A percentile compares a stretch with the other conserved stretches of the same genome.
Evolutionary conservation across 1,284 basidiomycete species (phyloP).

Genomic region (Naganishia albida): DNA sequence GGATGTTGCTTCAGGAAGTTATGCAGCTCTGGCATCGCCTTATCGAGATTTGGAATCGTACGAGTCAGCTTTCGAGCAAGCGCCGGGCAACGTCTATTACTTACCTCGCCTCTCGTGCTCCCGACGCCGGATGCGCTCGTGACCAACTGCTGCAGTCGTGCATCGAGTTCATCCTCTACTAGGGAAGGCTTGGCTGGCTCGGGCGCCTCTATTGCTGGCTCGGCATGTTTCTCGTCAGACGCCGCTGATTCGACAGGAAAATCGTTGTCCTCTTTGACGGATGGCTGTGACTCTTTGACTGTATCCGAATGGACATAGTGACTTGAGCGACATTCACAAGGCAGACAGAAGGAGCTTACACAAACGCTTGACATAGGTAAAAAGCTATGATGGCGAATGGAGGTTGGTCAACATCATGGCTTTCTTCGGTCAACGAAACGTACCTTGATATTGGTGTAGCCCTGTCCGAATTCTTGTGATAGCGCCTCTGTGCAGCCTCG

Average conservation of each 20-base stretch:
- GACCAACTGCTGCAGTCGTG: constrained; percentile 52
- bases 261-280: constrained; percentile 60
- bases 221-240: not conserved
- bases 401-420: not conserved
- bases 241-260: constrained; percentile 44
- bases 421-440: not conserved
- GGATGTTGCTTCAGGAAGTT: constrained; percentile 91
- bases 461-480: constrained; percentile 13
- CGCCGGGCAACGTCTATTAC: too few species aligned
- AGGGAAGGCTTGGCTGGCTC: constrained; percentile 14
- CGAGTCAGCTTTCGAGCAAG: too few species aligned
- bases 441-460: constrained; percentile 8
- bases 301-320: constrained; percentile 26
- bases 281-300: constrained; percentile 50
- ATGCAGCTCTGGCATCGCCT: constrained; percentile 94
- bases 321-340: constrained; percentile 65
- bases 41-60: too few species aligned
- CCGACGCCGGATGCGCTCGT: constrained; percentile 53
- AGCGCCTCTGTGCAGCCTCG: constrained; percentile 21
- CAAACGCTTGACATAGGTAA: constrained; percentile 60
- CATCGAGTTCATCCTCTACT: constrained; percentile 35
- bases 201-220: not conserved
- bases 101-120: constrained; percentile 54
- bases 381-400: constrained; percentile 38
- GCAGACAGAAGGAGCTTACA: constrained; percentile 71